phyloP scores from a whole-genome alignment of 2,329 filamentous ascomycete species.

The Chrysosphaeria jannelii region DNA sequence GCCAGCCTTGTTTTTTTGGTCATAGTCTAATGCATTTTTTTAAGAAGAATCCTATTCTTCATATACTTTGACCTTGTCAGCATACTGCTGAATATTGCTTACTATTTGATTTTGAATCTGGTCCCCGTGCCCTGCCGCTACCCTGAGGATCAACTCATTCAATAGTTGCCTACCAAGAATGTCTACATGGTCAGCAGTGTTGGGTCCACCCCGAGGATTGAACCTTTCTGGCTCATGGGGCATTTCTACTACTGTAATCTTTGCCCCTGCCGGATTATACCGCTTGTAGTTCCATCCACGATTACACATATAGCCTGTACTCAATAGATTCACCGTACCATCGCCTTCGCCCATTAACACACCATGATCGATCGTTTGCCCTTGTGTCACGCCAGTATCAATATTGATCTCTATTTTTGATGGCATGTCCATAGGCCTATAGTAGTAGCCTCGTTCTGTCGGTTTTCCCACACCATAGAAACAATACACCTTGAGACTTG shows the following conservation, averaged over 20 bases:
- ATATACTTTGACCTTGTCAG: slow-evolving; percentile 54
- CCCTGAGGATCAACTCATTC: slow-evolving; percentile 66
- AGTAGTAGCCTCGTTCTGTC: slow-evolving; percentile 80
- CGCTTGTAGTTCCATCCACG: slow-evolving; percentile 81
- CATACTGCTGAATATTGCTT: slow-evolving; percentile 59
- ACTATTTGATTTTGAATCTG: slow-evolving; percentile 48
- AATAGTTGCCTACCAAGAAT: slow-evolving; percentile 69
- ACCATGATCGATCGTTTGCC: slow-evolving; percentile 39
- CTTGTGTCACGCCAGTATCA: slow-evolving; percentile 29
- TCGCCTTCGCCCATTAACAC: slow-evolving; percentile 93
- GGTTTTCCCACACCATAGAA: slow-evolving; percentile 91
- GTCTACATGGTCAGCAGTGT: slow-evolving; percentile 75
- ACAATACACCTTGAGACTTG: slow-evolving; percentile 80
- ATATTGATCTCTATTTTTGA: slow-evolving; percentile 43
- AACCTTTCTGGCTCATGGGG: slow-evolving; percentile 84
- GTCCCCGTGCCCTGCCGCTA: slow-evolving; percentile 63
- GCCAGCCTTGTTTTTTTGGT: not conserved
- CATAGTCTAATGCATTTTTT: too few relatives aligned
- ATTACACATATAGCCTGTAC: slow-evolving; percentile 86
- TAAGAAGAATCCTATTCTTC: slow-evolving; percentile 24
- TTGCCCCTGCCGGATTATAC: slow-evolving; percentile 64
- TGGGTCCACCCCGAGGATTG: slow-evolving; percentile 42
- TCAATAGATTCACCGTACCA: slow-evolving; percentile 81
- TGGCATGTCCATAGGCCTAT: slow-evolving; percentile 37
- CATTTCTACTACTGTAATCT: slow-evolving; percentile 81